These are phyloP conservation scores for Limonium bicolor DNA, from an alignment of 148 eudicot species.

Conservation along the genomic window DNA sequence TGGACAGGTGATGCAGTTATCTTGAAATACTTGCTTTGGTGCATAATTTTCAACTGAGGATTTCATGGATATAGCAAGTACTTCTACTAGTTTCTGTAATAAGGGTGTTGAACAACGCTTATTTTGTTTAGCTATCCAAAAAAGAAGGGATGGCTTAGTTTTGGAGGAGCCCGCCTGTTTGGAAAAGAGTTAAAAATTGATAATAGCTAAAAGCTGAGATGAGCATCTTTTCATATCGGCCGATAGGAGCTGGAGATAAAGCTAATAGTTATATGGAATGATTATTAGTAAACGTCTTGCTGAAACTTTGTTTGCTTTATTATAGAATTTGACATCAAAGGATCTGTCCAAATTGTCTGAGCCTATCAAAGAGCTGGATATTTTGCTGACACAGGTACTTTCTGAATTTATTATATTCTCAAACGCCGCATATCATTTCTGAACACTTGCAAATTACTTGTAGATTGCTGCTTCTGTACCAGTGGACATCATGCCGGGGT, in stretches of 20 bases:
- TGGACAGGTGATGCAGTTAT: slow-evolving; percentile 70
- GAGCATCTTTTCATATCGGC: no score
- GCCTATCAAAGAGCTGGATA: slow-evolving; percentile 84
- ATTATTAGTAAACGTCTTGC: neutral
- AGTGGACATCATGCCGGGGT: slow-evolving; percentile 90
- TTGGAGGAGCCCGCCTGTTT: no score
- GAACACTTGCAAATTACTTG: slow-evolving; percentile 8
- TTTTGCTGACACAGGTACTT: slow-evolving; percentile 76
- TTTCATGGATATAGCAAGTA: no score
- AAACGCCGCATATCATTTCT: neutral
- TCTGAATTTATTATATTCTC: neutral
- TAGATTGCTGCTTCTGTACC: slow-evolving; percentile 84
- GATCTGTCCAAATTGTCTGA: slow-evolving; percentile 72
- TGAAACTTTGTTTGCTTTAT: slow-evolving; percentile 7
- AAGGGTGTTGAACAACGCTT: no score
- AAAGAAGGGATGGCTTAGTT: no score
- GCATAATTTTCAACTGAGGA: no score
- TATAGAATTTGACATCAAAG: slow-evolving; percentile 73
- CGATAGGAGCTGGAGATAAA: no score
- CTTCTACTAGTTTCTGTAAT: no score
- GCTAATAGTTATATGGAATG: neutral
- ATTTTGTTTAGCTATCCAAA: no score
- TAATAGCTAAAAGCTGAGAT: no score
- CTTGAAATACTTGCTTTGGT: no score
- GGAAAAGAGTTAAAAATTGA: no score